Evolutionary conservation across 2,329 filamentous ascomycete species (phyloP), one percentile per base, ranked within the genome.

Genomic region (Colletotrichum coccodes): DNA sequence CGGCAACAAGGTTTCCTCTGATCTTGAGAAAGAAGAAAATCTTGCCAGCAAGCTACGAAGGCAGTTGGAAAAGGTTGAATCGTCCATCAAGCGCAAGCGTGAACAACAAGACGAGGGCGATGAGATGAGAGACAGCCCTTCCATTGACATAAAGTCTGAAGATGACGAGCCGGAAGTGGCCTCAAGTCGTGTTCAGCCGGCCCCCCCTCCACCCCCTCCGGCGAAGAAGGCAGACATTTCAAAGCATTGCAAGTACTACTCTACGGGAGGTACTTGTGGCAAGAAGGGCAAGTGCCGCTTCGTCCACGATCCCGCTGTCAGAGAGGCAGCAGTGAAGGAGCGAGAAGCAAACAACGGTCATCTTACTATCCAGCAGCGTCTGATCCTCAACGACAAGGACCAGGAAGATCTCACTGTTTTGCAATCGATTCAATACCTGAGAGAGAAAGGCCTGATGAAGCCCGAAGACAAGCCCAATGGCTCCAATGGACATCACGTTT

Each of bases 251-350:
- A 92, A 92, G 80, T 92, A 92, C 78, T 92, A 87, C 76, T 90
- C 89, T 44, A 91, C 89, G 60, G 90, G 90, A 72, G 90, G 90
- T 70, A 90, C 84, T 66, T 92, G 90, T 79, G 90, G 89, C 60
- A 92, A 92, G 85, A 91, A 91, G 86, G 88, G 89, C 88, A 91
- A 91, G 89, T 92, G 90, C 83, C 90, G 90, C 80, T 92, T 92
- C 80, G 88, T 91, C 71, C 90, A 92, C 77, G 90, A 92, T 76
- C 85, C 86, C 21, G 86, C 87, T 71, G 86, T 90, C 66, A 85
- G 90, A 72, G 88, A 90, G 74, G 87, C 87, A 72, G 89, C 89
- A 65, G 82, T 91, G 56, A 86, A 85, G 74, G 89, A 91, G 76
- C 86, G 89, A 68, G 89, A 90, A 73, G 84, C 85, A 74, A 91